Percentiles rank a stretch among this genome's conserved stretches.
These are phyloP conservation scores for Prunus salicina DNA, from an alignment of 306 rosid species.

Conservation along the genomic window DNA sequence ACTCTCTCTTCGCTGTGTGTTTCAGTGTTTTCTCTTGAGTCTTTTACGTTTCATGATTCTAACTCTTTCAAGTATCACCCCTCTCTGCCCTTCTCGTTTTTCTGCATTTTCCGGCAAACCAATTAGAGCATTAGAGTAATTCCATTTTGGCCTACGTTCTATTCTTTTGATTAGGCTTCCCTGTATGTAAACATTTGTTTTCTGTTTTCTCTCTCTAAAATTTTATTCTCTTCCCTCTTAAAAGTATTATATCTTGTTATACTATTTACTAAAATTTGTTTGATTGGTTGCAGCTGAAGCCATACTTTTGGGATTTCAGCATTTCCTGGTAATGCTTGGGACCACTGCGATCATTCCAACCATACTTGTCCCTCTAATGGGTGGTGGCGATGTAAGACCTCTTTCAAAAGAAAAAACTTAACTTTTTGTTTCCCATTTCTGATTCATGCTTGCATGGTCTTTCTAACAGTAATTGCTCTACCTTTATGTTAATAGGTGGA, in stretches of 20 bases:
- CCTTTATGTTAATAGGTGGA: slow-evolving; percentile 49
- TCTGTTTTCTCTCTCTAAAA: not conserved
- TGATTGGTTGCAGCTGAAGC: slow-evolving; percentile 54
- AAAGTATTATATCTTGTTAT: not conserved
- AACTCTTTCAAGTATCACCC: not conserved
- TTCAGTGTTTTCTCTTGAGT: not conserved
- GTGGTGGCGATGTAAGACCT: slow-evolving; percentile 80
- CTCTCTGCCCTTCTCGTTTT: not conserved
- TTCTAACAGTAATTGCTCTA: not conserved
- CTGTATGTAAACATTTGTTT: not conserved
- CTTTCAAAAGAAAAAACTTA: not conserved
- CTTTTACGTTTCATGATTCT: not conserved
- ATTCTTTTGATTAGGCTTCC: not conserved
- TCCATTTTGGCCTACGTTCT: no score
- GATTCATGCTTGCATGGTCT: not conserved
- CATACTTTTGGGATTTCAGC: slow-evolving; percentile 73
- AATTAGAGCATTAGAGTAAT: not conserved
- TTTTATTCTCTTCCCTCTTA: not conserved
- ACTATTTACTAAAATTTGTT: not conserved
- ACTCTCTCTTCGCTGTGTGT: not conserved
- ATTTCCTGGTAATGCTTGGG: slow-evolving; percentile 75
- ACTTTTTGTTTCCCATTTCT: not conserved
- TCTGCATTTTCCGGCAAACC: not conserved
- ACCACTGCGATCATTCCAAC: slow-evolving; percentile 61
- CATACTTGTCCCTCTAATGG: slow-evolving; percentile 66